Evolutionary conservation across 2,329 filamentous ascomycete genomes (phyloP).

Genomic region (Arthrinium phaeospermum): DNA sequence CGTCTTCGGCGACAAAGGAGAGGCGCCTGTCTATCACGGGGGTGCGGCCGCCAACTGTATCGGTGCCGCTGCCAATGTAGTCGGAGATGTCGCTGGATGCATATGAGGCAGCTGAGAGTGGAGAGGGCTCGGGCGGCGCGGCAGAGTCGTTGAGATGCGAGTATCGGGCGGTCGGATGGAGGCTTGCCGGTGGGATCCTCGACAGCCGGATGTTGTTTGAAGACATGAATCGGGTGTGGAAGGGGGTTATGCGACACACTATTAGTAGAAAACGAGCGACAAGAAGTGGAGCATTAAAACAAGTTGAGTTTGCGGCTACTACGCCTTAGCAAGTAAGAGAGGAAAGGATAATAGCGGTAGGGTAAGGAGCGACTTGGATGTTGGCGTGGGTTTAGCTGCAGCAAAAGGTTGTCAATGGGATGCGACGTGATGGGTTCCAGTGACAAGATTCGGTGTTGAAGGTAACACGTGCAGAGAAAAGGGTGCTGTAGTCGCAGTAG

Average conservation of each 20-base stretch:
- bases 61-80: conserved; percentile 35
- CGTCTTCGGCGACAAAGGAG: conserved; percentile 31
- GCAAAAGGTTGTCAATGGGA: neutral
- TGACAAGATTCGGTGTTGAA: conserved; percentile 16
- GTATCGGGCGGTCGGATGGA: conserved; percentile 28
- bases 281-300: conserved; percentile 12
- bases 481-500: conserved; percentile 11
- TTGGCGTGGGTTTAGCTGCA: conserved; percentile 9
- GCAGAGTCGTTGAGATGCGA: conserved; percentile 23
- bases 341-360: neutral
- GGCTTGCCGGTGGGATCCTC: conserved; percentile 31
- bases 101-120: conserved; percentile 32
- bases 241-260: neutral
- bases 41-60: conserved; percentile 34
- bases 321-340: neutral
- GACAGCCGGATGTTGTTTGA: conserved; percentile 34
- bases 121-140: conserved; percentile 28
- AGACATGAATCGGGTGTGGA: conserved; percentile 30
- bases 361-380: neutral
- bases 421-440: conserved; percentile 12
- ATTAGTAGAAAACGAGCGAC: conserved; percentile 17
- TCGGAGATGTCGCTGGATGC: conserved; percentile 35
- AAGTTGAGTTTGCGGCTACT: neutral
- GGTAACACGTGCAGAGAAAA: conserved; percentile 15
- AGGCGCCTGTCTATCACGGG: conserved; percentile 31